Conservation (phyloP, 148 eudicot species). For the Cornus suecica region DNA sequence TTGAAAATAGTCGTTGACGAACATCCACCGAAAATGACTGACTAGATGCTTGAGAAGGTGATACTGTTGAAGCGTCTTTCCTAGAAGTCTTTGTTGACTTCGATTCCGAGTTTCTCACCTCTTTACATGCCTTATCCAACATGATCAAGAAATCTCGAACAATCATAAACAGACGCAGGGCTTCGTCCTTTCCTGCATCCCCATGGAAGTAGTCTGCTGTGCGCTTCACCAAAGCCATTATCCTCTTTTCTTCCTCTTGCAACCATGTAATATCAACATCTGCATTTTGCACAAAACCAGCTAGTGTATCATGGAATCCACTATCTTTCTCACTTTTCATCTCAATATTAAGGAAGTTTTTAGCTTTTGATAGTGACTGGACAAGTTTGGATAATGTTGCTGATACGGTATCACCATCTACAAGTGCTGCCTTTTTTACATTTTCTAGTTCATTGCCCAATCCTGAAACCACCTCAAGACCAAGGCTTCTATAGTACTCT, state of each 20-base stretch:
- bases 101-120: slow-evolving; percentile 32
- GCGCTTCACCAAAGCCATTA: slow-evolving; percentile 59
- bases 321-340: slow-evolving; percentile 42
- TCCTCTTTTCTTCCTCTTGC: slow-evolving; percentile 64
- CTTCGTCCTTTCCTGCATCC: slow-evolving; percentile 68
- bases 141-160: slow-evolving; percentile 71
- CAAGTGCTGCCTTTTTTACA: slow-evolving; percentile 64
- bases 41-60: slow-evolving; percentile 28
- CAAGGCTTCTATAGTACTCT: slow-evolving; percentile 43
- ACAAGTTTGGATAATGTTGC: slow-evolving; percentile 49
- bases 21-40: slow-evolving; percentile 28
- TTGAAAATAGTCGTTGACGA: slow-evolving; percentile 45
- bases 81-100: slow-evolving; percentile 15
- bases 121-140: slow-evolving; percentile 64
- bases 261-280: slow-evolving; percentile 49
- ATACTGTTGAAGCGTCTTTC: slow-evolving; percentile 25
- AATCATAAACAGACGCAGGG: slow-evolving; percentile 57
- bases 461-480: slow-evolving; percentile 59
- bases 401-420: slow-evolving; percentile 61
- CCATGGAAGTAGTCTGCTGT: slow-evolving; percentile 90
- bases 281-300: slow-evolving; percentile 43
- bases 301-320: slow-evolving; percentile 42
- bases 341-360: slow-evolving; percentile 51
- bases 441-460: slow-evolving; percentile 55
- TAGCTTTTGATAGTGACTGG: slow-evolving; percentile 38